Base-by-base conservation (phyloP, 2,329 filamentous ascomycete species). In the Aspergillus luchuensis region DNA sequence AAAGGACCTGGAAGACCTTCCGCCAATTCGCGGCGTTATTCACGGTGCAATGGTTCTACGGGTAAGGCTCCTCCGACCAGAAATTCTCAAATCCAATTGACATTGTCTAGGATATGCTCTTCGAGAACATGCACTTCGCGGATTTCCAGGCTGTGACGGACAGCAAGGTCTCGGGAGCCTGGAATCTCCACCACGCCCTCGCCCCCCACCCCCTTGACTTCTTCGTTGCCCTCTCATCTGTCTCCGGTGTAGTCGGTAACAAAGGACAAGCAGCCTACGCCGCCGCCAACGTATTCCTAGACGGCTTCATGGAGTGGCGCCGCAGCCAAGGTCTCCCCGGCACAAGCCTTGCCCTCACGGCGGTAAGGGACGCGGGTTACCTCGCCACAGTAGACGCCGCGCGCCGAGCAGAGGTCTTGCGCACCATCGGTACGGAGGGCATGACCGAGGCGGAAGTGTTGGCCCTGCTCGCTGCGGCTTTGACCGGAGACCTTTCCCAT, bases 31-130 rank as follows among this genome's bases (percentile, higher is more conserved):
- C 2, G 81, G 81, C 41, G 68, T 82, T 7, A 69, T 83, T 4
- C 80, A 83, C 61, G 72, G 74, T 5, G 75, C 81, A 25, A 81
- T 82, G 80, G 79, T 82, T 5, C 66, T 78, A 36, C 61, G 73
- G 58, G 76, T 71, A 66, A 60, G 66, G 28, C 28, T 30, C 23
- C 13, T 6, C 7, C 15, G n/a, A 13, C 23, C 10, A 10, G 6
- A 17, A 13, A 10, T 25, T 3, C 15, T 11, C 15, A 8, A 39
- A 3, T 15, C 38, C 1, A 57, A 57, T 58, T 64, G 38, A 68
- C 49, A 19, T 45, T n/a, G 5, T 10, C 41, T 45, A 70, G 67
- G 73, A 76, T 49, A 66, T 62, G 19, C 61, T 72, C 2, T 74
- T 76, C 49, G 70, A 74, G 25, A 70, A 69, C 17, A 75, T 75